phyloP scores from a whole-genome alignment of 306 rosid genomes.

The Vicia villosa region DNA sequence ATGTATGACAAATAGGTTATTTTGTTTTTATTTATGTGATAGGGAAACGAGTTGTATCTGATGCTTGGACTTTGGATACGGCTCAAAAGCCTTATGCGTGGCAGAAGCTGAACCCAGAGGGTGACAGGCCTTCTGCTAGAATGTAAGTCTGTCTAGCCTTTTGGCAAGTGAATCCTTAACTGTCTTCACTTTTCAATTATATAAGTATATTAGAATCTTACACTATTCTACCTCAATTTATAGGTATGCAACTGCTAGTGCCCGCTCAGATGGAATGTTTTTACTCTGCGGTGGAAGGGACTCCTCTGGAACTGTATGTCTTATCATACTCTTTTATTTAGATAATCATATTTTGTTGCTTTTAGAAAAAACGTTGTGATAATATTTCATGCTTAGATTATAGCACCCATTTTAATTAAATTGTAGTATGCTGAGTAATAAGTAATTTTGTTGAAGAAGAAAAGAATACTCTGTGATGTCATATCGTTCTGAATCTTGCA shows the following conservation, averaged over 20 bases:
- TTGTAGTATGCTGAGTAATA: slow-evolving; percentile 14
- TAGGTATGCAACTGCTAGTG: slow-evolving; percentile 99
- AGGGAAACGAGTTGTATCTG: slow-evolving; percentile 94
- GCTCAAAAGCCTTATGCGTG: slow-evolving; percentile 96
- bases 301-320: slow-evolving; percentile 82
- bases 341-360: slow-evolving; percentile 25
- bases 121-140: slow-evolving; percentile 98
- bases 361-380: slow-evolving; percentile 14
- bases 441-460: slow-evolving; percentile 27
- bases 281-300: slow-evolving; percentile 99
- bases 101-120: slow-evolving; percentile 94
- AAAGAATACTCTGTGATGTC: slow-evolving; percentile 9
- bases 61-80: slow-evolving; percentile 96
- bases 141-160: slow-evolving; percentile 66
- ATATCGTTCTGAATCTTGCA: slow-evolving; percentile 22
- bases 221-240: slow-evolving; percentile 43
- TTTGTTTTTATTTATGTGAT: slow-evolving; percentile 30
- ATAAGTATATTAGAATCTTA: slow-evolving; percentile 7
- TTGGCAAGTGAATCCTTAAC: slow-evolving; percentile 22
- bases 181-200: slow-evolving; percentile 11
- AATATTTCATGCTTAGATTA: slow-evolving; percentile 26
- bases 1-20: slow-evolving; percentile 30
- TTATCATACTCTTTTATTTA: slow-evolving; percentile 28
- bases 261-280: slow-evolving; percentile 99
- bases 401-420: slow-evolving; percentile 4